A percentile compares a stretch with the other conserved stretches of the same genome.
Evolutionary conservation across 306 rosid species (phyloP).

Genomic region (Oxytropis ochrocephala): DNA sequence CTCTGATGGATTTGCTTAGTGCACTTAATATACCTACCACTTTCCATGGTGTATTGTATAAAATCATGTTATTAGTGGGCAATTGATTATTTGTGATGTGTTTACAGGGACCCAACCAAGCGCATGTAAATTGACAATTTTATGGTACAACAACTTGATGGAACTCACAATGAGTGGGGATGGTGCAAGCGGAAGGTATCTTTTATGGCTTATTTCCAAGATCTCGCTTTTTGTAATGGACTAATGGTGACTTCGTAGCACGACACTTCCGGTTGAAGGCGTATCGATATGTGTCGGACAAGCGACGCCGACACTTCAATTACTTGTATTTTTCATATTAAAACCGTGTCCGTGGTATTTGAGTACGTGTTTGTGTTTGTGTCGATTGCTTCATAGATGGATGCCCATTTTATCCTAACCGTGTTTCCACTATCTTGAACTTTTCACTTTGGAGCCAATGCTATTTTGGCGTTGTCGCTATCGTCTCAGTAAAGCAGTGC

Average conservation of each 20-base stretch:
- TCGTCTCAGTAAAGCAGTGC: constrained; percentile 97
- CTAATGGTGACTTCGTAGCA: no score
- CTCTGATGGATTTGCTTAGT: no score
- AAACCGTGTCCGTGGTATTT: no score
- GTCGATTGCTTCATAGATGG: no score
- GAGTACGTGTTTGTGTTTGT: no score
- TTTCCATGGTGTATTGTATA: not conserved
- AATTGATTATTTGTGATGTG: not conserved
- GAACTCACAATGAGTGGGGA: constrained; percentile 98
- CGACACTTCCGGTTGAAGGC: no score
- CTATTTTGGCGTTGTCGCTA: constrained; percentile 90
- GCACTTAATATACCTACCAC: no score
- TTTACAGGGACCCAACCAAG: constrained; percentile 71
- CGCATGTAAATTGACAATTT: constrained; percentile 75
- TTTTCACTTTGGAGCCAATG: constrained; percentile 95
- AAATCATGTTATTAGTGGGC: not conserved
- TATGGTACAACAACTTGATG: constrained; percentile 95
- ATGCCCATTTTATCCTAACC: not conserved
- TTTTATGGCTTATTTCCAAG: not conserved
- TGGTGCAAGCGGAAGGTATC: constrained; percentile 99
- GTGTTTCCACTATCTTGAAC: not conserved
- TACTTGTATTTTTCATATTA: no score
- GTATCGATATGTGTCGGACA: no score
- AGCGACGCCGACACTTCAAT: no score
- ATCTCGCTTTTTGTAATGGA: not conserved